Percentiles rank a stretch among this genome's conserved stretches.
Evolutionary conservation across 1,139 yeast species (phyloP).

Genomic region (Zygoascus meyerae): DNA sequence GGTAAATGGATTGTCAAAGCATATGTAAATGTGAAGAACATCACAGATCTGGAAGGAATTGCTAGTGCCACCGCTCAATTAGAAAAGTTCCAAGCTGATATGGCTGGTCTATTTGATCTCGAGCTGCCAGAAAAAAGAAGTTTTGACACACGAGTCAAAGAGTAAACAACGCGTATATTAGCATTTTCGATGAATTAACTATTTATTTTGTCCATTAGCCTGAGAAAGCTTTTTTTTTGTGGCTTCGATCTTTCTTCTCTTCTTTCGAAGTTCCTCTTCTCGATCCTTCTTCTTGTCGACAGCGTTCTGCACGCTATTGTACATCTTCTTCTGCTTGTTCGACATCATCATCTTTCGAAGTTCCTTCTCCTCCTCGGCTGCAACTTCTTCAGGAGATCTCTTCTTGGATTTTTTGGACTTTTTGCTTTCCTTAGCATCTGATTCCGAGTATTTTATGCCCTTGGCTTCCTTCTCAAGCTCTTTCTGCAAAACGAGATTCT

Average conservation of each 20-base stretch:
- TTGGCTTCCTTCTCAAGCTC: conserved; percentile 89
- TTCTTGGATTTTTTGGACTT: conserved; percentile 23
- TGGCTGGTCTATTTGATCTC: conserved; percentile 61
- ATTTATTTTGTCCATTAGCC: conserved; percentile 15
- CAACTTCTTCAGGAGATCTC: conserved; percentile 12
- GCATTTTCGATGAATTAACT: background rate
- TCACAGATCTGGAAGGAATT: conserved; percentile 71
- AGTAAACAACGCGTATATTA: background rate
- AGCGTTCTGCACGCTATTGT: conserved; percentile 93
- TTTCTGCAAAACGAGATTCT: conserved; percentile 54
- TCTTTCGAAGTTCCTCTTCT: conserved; percentile 65
- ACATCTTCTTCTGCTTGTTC: conserved; percentile 89
- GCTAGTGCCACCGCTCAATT: conserved; percentile 61
- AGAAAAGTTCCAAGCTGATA: conserved; percentile 53
- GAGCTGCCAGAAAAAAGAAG: conserved; percentile 70
- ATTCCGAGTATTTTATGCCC: conserved; percentile 71
- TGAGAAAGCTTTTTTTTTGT: conserved; percentile 48
- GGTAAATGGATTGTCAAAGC: conserved; percentile 59
- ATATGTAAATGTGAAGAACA: conserved; percentile 60
- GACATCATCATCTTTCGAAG: conserved; percentile 95
- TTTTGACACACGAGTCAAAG: conserved; percentile 65
- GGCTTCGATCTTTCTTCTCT: conserved; percentile 72
- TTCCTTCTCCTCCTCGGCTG: conserved; percentile 51
- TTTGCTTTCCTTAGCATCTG: conserved; percentile 29
- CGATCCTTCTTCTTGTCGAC: conserved; percentile 78